These are phyloP conservation scores for Sanguinoderma infundibulare DNA, from an alignment of 1,284 basidiomycete genomes.

Conservation along the genomic window DNA sequence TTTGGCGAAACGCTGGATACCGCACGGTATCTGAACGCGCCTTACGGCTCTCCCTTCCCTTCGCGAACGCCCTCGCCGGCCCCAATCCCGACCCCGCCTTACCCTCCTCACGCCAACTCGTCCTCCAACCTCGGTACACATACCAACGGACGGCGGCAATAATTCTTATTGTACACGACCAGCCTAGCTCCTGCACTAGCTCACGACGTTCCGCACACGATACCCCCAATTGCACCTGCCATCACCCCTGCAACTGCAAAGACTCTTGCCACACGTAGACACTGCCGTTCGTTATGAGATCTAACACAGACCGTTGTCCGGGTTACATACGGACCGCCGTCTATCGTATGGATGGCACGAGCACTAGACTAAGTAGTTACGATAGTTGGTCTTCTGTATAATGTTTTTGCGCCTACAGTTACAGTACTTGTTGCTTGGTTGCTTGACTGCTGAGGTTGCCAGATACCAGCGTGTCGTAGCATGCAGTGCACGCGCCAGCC, in stretches of 20 bases:
- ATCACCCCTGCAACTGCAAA: slow-evolving; percentile 13
- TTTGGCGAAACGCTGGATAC: slow-evolving; percentile 59
- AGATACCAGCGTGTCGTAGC: not conserved
- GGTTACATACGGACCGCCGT: slow-evolving; percentile 24
- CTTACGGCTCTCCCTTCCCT: slow-evolving; percentile 69
- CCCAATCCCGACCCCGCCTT: slow-evolving; percentile 40
- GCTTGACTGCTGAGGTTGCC: not conserved
- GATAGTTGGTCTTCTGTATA: slow-evolving; percentile 27
- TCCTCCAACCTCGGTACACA: slow-evolving; percentile 16
- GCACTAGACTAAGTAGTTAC: slow-evolving; percentile 29
- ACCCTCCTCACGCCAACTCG: slow-evolving; percentile 30
- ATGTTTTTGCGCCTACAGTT: slow-evolving; percentile 6
- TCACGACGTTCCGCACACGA: slow-evolving; percentile 34
- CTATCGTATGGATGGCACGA: slow-evolving; percentile 21
- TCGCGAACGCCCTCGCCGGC: slow-evolving; percentile 62
- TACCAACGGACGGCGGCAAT: slow-evolving; percentile 28
- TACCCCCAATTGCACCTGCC: slow-evolving; percentile 25
- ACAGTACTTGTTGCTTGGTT: not conserved
- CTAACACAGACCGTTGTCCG: slow-evolving; percentile 28
- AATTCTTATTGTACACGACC: slow-evolving; percentile 32
- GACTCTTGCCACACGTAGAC: slow-evolving; percentile 31
- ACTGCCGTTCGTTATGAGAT: slow-evolving; percentile 29
- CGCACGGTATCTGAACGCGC: slow-evolving; percentile 60
- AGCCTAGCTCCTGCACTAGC: slow-evolving; percentile 35
- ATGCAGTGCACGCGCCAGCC: not conserved